A percentile compares a stretch with the other conserved stretches of the same genome.
These are phyloP conservation scores for Casuarina glauca DNA, from an alignment of 306 rosid genomes.

Conservation along the genomic window DNA sequence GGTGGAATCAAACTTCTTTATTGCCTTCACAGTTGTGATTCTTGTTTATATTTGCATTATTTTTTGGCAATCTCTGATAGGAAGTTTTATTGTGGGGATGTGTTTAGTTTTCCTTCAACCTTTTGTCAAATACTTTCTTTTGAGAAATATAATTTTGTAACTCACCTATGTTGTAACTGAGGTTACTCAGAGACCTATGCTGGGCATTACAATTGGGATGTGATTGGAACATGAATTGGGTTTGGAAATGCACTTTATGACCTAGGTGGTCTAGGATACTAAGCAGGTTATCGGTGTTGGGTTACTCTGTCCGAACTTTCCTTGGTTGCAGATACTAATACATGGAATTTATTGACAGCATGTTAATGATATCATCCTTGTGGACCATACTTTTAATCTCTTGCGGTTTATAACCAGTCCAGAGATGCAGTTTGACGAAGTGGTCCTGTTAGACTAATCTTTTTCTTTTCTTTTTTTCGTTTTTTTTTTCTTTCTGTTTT, in stretches of 20 bases:
- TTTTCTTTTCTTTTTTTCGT: too few relatives aligned
- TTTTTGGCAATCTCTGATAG: constrained; percentile 1
- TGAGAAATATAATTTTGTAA: not conserved
- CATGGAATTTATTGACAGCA: not conserved
- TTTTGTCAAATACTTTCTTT: too few relatives aligned
- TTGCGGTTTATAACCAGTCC: not conserved
- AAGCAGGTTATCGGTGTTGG: not conserved
- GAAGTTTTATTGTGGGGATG: not conserved
- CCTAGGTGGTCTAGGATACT: not conserved
- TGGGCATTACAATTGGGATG: not conserved
- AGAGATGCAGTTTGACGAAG: not conserved
- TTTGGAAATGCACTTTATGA: not conserved
- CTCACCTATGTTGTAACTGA: not conserved
- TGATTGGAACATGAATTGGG: not conserved
- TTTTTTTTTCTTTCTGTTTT: not conserved
- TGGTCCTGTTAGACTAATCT: not conserved
- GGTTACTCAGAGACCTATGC: not conserved
- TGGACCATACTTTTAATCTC: not conserved
- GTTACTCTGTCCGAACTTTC: not conserved
- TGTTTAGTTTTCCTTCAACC: not conserved
- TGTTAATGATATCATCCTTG: not conserved
- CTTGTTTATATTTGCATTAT: constrained; percentile 7
- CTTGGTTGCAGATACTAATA: not conserved
- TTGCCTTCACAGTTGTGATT: constrained; percentile 11
- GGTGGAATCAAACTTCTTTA: constrained; percentile 47